Base-by-base conservation (phyloP, 306 rosid species). In the Lablab purpureus region DNA sequence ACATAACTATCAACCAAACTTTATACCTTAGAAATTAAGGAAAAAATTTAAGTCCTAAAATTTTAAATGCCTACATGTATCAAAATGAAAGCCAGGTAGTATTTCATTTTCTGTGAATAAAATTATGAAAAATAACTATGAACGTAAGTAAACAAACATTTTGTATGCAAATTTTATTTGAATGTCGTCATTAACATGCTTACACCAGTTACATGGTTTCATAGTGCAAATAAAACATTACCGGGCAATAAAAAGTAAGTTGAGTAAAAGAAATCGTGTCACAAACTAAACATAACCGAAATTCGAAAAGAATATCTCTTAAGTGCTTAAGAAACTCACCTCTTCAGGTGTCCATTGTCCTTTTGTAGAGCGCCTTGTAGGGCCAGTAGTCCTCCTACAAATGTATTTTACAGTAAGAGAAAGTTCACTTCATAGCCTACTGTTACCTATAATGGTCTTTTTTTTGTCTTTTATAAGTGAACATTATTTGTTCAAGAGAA, bases 271-370 rank as follows among this genome's bases (percentile, higher is more conserved):
- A 49, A 66, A 54, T 43, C 34, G 66, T 43, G 21, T 43, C 74
- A 77, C 74, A 50, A 47, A 47, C 15, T 23, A 77, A 67, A 72
- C 43, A 3, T n/a, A 7, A 47, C 41, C 51, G 63, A 62, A 73
- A 62, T 46, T 54, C 14, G 43, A 75, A 82, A 52, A 74, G 75
- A 68, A 73, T 59, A 50, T 47, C 52, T 10, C 52, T 11, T 4
- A 32, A 22, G 21, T 77, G 45, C 41, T 58, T 21, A 72, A 67
- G 45, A 73, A 59, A 51, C 63, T 80, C 51, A 96, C 99, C 97
- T 96, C 99, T 81, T 91, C 96, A 30, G 93, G 69, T 1, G 97
- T 93, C 99, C 99, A 96, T 71, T 96, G 98, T 71, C 99, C 99
- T 88, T 96, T 96, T 0, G 99, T 91, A 77, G 99, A 96, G 68